phyloP scores from a whole-genome alignment of 768 basidiomycete genomes.

The Glaciozyma martinii region DNA sequence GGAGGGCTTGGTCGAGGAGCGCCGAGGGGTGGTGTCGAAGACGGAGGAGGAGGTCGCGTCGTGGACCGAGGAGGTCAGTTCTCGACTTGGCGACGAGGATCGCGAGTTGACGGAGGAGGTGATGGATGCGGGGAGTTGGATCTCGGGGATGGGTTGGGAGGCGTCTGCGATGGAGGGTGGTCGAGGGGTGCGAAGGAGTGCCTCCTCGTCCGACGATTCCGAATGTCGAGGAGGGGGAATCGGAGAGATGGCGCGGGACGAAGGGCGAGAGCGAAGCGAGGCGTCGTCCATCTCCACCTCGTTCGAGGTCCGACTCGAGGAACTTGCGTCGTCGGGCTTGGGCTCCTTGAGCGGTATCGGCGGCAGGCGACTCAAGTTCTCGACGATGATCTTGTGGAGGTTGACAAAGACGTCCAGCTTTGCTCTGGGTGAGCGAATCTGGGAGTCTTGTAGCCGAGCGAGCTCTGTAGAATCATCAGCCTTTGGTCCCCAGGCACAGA shows the following conservation, averaged over 20 bases:
- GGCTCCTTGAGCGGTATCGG: constrained; percentile 33
- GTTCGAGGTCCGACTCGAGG: neutral
- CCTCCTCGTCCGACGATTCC: constrained; percentile 4
- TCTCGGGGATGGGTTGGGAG: constrained; percentile 20
- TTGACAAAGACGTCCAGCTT: constrained; percentile 73
- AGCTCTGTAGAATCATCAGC: constrained; percentile 44
- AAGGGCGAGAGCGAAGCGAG: constrained; percentile 17
- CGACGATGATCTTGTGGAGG: constrained; percentile 73
- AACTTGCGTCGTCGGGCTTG: neutral
- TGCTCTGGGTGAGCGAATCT: constrained; percentile 56
- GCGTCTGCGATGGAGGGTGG: neutral
- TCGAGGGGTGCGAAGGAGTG: constrained; percentile 18
- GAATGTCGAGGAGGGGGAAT: neutral
- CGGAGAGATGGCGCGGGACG: neutral
- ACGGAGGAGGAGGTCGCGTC: constrained; percentile 22
- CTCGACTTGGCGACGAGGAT: neutral
- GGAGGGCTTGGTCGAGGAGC: constrained; percentile 5
- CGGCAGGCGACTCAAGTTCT: constrained; percentile 31
- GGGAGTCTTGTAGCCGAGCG: constrained; percentile 46
- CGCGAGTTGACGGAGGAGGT: neutral
- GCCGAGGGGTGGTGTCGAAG: constrained; percentile 15
- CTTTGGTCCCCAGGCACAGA: neutral
- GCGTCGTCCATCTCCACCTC: constrained; percentile 34
- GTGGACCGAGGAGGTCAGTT: constrained; percentile 11
- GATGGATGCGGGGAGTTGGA: constrained; percentile 23